Conservation (phyloP, 164 flowering plant genomes). For the Saururus chinensis region DNA sequence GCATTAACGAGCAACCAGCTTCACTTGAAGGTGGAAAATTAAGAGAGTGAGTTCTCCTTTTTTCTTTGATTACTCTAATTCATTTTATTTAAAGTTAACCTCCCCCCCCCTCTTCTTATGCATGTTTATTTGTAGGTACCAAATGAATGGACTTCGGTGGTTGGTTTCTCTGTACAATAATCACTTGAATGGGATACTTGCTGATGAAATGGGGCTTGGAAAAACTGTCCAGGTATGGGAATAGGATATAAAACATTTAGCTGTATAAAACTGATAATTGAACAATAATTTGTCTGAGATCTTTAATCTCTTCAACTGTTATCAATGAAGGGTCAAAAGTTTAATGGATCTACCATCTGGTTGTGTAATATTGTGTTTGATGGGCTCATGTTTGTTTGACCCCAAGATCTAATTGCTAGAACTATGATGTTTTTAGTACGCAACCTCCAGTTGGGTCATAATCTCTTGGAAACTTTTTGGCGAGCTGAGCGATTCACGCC, state of each 20-base stretch:
- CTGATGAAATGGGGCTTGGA: slow-evolving; percentile 99
- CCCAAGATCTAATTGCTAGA: too few relatives aligned
- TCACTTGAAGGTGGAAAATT: slow-evolving; percentile 79
- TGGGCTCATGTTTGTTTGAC: too few relatives aligned
- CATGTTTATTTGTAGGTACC: slow-evolving; percentile 46
- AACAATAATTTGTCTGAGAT: too few relatives aligned
- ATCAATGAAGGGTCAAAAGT: too few relatives aligned
- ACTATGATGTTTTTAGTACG: too few relatives aligned
- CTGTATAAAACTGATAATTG: neutral
- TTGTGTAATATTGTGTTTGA: too few relatives aligned
- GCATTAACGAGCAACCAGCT: slow-evolving; percentile 71
- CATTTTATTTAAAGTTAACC: too few relatives aligned
- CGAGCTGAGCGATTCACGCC: too few relatives aligned
- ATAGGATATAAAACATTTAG: neutral
- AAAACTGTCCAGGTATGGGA: slow-evolving; percentile 88
- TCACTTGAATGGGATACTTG: slow-evolving; percentile 95
- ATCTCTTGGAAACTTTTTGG: too few relatives aligned
- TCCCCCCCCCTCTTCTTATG: neutral
- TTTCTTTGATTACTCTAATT: neutral
- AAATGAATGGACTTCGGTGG: slow-evolving; percentile 98
- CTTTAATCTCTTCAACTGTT: too few relatives aligned
- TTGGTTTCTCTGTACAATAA: slow-evolving; percentile 90
- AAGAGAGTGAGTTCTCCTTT: slow-evolving; percentile 68
- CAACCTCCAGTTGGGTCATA: too few relatives aligned
- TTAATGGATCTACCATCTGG: too few relatives aligned